Conservation (phyloP, 2,329 filamentous ascomycete genomes). For the Penicillium sp. region DNA sequence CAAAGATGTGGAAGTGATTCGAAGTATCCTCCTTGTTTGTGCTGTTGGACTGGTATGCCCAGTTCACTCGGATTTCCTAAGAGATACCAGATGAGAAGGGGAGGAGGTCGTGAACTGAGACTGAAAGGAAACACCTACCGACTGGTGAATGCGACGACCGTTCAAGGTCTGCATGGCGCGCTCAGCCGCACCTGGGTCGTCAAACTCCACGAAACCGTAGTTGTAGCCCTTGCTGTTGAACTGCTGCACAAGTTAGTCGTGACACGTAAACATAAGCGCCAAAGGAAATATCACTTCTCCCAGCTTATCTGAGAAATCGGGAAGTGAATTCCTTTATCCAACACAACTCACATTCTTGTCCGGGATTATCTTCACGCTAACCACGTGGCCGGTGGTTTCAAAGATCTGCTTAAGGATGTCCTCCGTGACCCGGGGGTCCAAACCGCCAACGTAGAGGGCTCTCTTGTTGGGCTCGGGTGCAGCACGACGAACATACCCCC, state of each 20-base stretch:
- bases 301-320: slow-evolving; percentile 1
- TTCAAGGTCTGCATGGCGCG: slow-evolving; percentile 97
- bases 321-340: neutral
- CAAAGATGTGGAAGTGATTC: slow-evolving; percentile 98
- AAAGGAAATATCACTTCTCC: neutral
- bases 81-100: neutral
- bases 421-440: slow-evolving; percentile 93
- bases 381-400: slow-evolving; percentile 95
- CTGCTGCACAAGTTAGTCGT: slow-evolving; percentile 20
- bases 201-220: slow-evolving; percentile 98
- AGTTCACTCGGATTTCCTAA: slow-evolving; percentile 98
- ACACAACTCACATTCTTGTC: slow-evolving; percentile 87
- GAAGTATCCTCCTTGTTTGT: slow-evolving; percentile 95
- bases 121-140: slow-evolving; percentile 50
- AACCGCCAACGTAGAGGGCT: slow-evolving; percentile 89
- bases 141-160: slow-evolving; percentile 90
- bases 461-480: slow-evolving; percentile 98
- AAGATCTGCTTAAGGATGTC: slow-evolving; percentile 97
- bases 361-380: slow-evolving; percentile 98
- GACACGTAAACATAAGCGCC: neutral
- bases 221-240: slow-evolving; percentile 91
- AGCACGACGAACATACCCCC: slow-evolving; percentile 79
- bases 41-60: slow-evolving; percentile 97
- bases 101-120: too few relatives aligned
- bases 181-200: slow-evolving; percentile 93